Percentiles rank a stretch among this genome's conserved stretches.
Evolutionary conservation across 768 basidiomycete genomes (phyloP).

Genomic region (Psilocybe azurescens): DNA sequence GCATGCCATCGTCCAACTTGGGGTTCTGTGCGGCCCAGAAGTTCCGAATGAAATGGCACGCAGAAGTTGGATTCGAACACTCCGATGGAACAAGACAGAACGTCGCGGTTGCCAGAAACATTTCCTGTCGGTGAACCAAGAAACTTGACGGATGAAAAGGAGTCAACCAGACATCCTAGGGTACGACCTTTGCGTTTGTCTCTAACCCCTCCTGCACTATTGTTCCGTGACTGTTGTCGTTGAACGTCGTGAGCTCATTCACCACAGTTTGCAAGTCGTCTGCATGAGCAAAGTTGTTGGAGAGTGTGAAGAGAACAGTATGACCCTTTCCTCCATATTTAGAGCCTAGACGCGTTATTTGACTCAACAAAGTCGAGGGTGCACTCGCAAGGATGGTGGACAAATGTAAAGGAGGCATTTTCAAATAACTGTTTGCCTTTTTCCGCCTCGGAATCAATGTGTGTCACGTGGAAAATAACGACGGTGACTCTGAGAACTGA

Average conservation of each 20-base stretch:
- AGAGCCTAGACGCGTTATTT: slow-evolving; percentile 36
- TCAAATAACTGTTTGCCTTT: neutral
- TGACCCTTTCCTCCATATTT: slow-evolving; percentile 35
- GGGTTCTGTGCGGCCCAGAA: slow-evolving; percentile 59
- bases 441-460: too few species aligned
- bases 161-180: slow-evolving; percentile 70
- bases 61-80: slow-evolving; percentile 49
- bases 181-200: slow-evolving; percentile 35
- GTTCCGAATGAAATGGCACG: slow-evolving; percentile 63
- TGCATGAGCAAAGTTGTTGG: slow-evolving; percentile 41
- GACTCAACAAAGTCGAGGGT: slow-evolving; percentile 36
- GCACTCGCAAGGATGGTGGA: slow-evolving; percentile 47
- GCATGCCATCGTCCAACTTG: slow-evolving; percentile 81
- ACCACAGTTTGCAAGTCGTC: slow-evolving; percentile 46
- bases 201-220: neutral
- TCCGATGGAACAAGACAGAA: slow-evolving; percentile 62
- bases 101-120: slow-evolving; percentile 12
- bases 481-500: too few species aligned
- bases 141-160: slow-evolving; percentile 26
- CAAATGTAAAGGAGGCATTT: slow-evolving; percentile 37
- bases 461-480: too few species aligned
- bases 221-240: neutral
- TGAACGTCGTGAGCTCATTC: slow-evolving; percentile 42
- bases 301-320: slow-evolving; percentile 56
- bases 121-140: neutral